Base-by-base conservation (phyloP, 768 basidiomycete species). In the Kwoniella dejecticola region DNA sequence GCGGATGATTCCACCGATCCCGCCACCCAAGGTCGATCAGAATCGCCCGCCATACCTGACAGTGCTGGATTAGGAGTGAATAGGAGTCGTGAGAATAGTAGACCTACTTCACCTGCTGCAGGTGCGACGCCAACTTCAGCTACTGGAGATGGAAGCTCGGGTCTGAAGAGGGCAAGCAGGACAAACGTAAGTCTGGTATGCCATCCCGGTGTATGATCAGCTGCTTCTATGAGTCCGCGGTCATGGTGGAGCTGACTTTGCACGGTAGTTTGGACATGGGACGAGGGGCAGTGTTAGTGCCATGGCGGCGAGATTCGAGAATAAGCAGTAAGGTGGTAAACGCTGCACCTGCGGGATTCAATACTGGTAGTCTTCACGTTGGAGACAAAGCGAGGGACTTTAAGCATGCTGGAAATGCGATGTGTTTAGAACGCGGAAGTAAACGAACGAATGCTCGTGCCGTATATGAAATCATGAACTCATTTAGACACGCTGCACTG, bases 281-380 rank as follows among this genome's bases (percentile, higher is more conserved):
- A 50, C 54, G n/a, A 45, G 53, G 33, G 62, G 64, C 6, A 69
- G 67, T 24, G 70, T 71, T 7, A 66, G 67, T 52, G 52, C 55
- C 7, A 62, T 62, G 41, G 61, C 62, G 12, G 70, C 70, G 7
- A 40, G 63, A 33, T 69, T 71, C 24, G 70, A 71, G 47, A 63
- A 63, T 4, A 50, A 50, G 48, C 48, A 50, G 33, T 50, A 31
- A 24, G n/a, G n/a, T n/a, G n/a, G n/a, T n/a, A n/a, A n/a, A n/a
- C n/a, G n/a, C n/a, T n/a, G n/a, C n/a, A n/a, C n/a, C n/a, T n/a
- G n/a, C n/a, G n/a, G n/a, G n/a, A n/a, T n/a, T n/a, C n/a, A n/a
- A n/a, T n/a, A n/a, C n/a, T n/a, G n/a, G n/a, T n/a, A n/a, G n/a
- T n/a, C n/a, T n/a, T n/a, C n/a, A n/a, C n/a, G n/a, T n/a, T n/a